Conservation (phyloP, 2,329 filamentous ascomycete species). For the Aspergillus pseudonomiae region DNA sequence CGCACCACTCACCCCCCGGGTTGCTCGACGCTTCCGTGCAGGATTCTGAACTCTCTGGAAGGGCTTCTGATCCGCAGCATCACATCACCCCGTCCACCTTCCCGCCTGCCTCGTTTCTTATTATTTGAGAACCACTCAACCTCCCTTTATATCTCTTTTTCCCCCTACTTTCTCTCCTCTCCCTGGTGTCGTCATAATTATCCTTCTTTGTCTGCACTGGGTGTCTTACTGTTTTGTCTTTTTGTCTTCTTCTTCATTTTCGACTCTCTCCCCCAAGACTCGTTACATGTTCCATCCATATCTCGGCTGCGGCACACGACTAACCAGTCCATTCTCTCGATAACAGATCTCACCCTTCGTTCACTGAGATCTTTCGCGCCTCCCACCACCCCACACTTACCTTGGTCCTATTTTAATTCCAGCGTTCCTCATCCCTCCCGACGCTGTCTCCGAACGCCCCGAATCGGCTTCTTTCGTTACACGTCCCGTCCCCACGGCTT, state of each 20-base stretch:
- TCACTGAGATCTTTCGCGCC: constrained; percentile 11
- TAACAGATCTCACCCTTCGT: constrained; percentile 18
- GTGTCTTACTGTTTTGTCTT: neutral
- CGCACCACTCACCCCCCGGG: neutral
- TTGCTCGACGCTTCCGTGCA: constrained; percentile 7
- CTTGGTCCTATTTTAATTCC: constrained; percentile 5
- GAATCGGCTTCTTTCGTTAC: constrained; percentile 14
- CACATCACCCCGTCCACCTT: constrained; percentile 2
- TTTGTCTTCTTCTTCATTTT: neutral
- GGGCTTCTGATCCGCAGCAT: constrained; percentile 1
- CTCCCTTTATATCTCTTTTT: neutral
- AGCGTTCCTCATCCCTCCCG: constrained; percentile 1
- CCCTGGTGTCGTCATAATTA: neutral
- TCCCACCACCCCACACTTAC: constrained; percentile 3
- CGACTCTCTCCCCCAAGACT: neutral
- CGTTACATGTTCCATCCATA: constrained; percentile 3
- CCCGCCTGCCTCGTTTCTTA: neutral
- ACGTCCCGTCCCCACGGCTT: constrained; percentile 16
- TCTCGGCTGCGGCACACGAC: constrained; percentile 15
- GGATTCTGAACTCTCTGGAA: constrained; percentile 6
- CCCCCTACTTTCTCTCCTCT: neutral
- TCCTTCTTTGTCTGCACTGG: neutral
- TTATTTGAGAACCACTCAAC: constrained; percentile 3
- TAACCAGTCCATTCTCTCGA: constrained; percentile 17
- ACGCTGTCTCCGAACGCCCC: constrained; percentile 6